These are phyloP conservation scores for Beta vulgaris DNA, from an alignment of 148 eudicot genomes.

Conservation along the genomic window DNA sequence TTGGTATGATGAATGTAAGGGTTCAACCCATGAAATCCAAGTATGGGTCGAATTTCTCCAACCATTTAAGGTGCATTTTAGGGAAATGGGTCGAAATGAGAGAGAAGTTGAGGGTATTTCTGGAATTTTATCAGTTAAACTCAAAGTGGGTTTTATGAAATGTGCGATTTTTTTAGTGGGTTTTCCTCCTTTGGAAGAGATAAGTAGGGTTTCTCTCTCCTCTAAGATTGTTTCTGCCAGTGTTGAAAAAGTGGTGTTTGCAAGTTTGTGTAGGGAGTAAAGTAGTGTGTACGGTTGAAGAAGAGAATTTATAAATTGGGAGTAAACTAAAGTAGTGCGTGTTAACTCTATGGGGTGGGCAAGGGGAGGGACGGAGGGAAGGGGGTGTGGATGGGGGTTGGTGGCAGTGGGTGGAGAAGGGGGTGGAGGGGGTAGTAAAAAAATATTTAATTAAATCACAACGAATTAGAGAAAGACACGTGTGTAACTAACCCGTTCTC, in stretches of 20 bases:
- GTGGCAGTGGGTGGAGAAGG: too few relatives aligned
- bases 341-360: too few relatives aligned
- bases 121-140: neutral
- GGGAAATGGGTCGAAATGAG: conserved; percentile 16
- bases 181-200: conserved; percentile 30
- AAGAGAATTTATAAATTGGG: too few relatives aligned
- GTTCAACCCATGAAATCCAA: conserved; percentile 41
- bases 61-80: conserved; percentile 30
- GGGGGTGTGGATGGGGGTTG: too few relatives aligned
- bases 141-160: conserved; percentile 28
- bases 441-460: too few relatives aligned
- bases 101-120: conserved; percentile 11
- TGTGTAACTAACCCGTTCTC: too few relatives aligned
- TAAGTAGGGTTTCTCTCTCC: neutral
- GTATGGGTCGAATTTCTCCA: conserved; percentile 20
- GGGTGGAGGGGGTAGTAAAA: too few relatives aligned
- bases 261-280: too few relatives aligned
- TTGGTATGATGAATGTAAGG: conserved; percentile 11
- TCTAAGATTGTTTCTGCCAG: conserved; percentile 27
- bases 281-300: neutral
- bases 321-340: too few relatives aligned
- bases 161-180: conserved; percentile 11
- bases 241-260: neutral
- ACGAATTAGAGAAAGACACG: too few relatives aligned
- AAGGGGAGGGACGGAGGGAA: too few relatives aligned